Evolutionary conservation across 352 stramenopile species (phyloP).

Genomic region (Lagenidium giganteum): DNA sequence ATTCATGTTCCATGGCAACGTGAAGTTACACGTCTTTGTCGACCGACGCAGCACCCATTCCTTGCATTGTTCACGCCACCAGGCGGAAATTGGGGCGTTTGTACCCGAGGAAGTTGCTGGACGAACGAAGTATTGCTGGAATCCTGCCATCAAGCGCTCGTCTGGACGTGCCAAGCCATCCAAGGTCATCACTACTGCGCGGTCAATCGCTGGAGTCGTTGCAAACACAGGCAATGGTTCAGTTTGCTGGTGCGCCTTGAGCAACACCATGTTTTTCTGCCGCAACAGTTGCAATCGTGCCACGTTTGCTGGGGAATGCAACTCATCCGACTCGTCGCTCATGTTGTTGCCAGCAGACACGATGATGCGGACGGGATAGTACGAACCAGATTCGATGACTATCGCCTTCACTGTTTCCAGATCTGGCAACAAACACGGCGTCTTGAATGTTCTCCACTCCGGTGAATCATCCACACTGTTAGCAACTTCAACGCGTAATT

Average conservation of each 20-base stretch:
- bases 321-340: background rate
- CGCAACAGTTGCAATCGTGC: slow-evolving; percentile 50
- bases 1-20: too few species aligned
- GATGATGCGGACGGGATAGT: slow-evolving; percentile 70
- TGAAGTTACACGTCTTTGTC: too few species aligned
- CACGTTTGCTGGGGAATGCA: slow-evolving; percentile 38
- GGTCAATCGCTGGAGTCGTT: too few species aligned
- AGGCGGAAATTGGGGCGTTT: too few species aligned
- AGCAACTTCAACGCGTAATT: too few species aligned
- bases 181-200: too few species aligned
- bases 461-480: background rate
- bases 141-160: slow-evolving; percentile 22
- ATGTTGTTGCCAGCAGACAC: slow-evolving; percentile 7
- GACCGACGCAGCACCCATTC: too few species aligned
- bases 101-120: too few species aligned
- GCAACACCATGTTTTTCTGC: slow-evolving; percentile 49
- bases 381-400: slow-evolving; percentile 32
- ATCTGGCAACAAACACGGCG: slow-evolving; percentile 69
- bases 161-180: slow-evolving; percentile 11
- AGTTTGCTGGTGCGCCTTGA: slow-evolving; percentile 39
- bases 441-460: slow-evolving; percentile 31
- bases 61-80: too few species aligned
- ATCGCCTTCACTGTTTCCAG: slow-evolving; percentile 52
- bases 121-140: slow-evolving; percentile 28
- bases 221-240: too few species aligned